Evolutionary conservation across 768 basidiomycete species (phyloP), one percentile per base, ranked within the genome.

Genomic region (Sarcodon sp.): DNA sequence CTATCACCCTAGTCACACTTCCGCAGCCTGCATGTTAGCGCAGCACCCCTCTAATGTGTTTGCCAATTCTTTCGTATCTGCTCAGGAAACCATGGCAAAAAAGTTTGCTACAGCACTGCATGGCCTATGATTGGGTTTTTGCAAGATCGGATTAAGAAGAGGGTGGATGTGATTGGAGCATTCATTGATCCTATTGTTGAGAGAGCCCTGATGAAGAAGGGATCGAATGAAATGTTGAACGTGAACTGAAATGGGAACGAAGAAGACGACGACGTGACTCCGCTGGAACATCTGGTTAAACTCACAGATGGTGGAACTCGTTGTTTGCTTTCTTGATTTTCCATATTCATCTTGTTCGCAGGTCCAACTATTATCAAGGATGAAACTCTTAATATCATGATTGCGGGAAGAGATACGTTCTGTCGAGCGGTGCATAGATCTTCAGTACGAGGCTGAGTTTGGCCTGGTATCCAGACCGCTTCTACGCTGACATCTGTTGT

Each of bases 281-380:
- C 80, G 36, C 62, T 81, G 32, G 78, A 79, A 52, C 72, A 79
- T 60, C 59, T 82, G 41, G 72, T 79, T 33, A 64, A 66, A 21
- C 55, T 70, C 39, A 77, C 79, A 13, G 70, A 71, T 60, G 57
- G 60, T 69, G 52, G 5, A 48, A 35, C 15, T 34, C 9, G 13
- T 21, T 5, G 27, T 7, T 18, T 11, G 15, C 6, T 32, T 3
- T 2, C 11, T 4, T 8, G 44, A 32, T 16, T 39, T 33, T 34
- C 13, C 43, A 13, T 12, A 27, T 13, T 44, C 27, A 44, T 12
- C 43, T 12, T 4, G n/a, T 50, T 31, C 7, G 11, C 44, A 50
- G 49, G 47, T 35, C 27, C 33, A 2, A 27, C 32, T 8, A 27
- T 53, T 18, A 32, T 53, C 36, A 33, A 41, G 18, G 52, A 53